Evolutionary conservation across 1,284 basidiomycete genomes (phyloP).

Genomic region (Ustilago vetiveriae): DNA sequence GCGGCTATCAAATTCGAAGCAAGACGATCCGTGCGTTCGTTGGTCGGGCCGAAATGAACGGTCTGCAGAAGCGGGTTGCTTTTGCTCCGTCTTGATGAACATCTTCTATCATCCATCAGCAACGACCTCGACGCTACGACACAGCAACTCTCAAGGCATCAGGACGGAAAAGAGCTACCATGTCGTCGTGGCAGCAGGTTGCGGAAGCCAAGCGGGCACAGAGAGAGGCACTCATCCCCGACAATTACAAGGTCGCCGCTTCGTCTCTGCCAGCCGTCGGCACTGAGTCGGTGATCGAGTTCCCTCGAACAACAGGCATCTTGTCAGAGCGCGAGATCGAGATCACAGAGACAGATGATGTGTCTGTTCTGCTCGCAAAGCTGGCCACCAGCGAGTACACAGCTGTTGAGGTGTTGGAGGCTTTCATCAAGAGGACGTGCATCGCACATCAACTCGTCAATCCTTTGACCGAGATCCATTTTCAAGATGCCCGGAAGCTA

Average conservation of each 20-base stretch:
- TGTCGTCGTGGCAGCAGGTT: slow-evolving; percentile 42
- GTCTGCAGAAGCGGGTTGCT: too few species aligned
- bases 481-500: slow-evolving; percentile 73
- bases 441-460: slow-evolving; percentile 81
- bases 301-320: slow-evolving; percentile 31
- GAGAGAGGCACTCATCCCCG: slow-evolving; percentile 43
- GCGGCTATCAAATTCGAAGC: neutral
- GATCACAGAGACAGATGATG: slow-evolving; percentile 65
- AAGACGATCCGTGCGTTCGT: neutral
- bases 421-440: slow-evolving; percentile 81
- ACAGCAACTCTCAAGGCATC: too few species aligned
- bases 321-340: slow-evolving; percentile 40
- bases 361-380: slow-evolving; percentile 71
- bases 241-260: slow-evolving; percentile 28
- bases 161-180: neutral
- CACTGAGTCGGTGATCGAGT: slow-evolving; percentile 33
- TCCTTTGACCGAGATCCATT: slow-evolving; percentile 73
- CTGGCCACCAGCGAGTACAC: slow-evolving; percentile 73
- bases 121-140: too few species aligned
- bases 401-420: slow-evolving; percentile 76
- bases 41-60: neutral
- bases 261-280: slow-evolving; percentile 25
- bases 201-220: slow-evolving; percentile 36
- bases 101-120: too few species aligned
- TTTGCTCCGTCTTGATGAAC: too few species aligned